phyloP scores from a whole-genome alignment of 176 grass and related monocot genomes.

The Aegilops longissima region DNA sequence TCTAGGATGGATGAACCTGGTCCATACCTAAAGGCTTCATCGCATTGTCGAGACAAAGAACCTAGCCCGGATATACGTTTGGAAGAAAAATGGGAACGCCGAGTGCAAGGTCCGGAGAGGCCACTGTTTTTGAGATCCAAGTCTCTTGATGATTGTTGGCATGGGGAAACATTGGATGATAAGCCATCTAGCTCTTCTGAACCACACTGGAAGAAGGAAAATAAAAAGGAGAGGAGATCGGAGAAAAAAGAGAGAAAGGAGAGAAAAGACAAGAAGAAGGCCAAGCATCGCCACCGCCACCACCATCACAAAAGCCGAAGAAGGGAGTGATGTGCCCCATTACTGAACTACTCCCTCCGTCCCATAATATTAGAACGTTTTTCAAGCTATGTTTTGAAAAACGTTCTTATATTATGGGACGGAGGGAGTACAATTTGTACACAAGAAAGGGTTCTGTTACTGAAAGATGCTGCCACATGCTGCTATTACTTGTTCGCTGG shows the following conservation, averaged over 20 bases:
- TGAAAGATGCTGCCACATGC: neutral
- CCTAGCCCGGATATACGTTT: conserved; percentile 32
- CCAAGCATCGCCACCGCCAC: conserved; percentile 39
- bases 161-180: conserved; percentile 12
- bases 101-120: conserved; percentile 69
- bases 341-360: too few species aligned
- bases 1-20: conserved; percentile 91
- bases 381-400: too few species aligned
- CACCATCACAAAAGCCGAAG: conserved; percentile 54
- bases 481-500: neutral
- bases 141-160: conserved; percentile 25
- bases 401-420: too few species aligned
- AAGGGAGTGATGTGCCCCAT: conserved; percentile 34
- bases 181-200: conserved; percentile 28
- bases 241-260: conserved; percentile 50
- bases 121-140: conserved; percentile 57
- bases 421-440: conserved; percentile 36
- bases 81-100: conserved; percentile 55
- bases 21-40: conserved; percentile 46
- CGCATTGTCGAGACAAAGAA: conserved; percentile 9
- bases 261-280: conserved; percentile 62
- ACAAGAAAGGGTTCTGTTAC: neutral
- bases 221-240: conserved; percentile 11
- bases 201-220: conserved; percentile 30
- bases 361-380: too few species aligned